Conservation (phyloP, 306 rosid genomes). For the Cotoneaster glaucophyllus region DNA sequence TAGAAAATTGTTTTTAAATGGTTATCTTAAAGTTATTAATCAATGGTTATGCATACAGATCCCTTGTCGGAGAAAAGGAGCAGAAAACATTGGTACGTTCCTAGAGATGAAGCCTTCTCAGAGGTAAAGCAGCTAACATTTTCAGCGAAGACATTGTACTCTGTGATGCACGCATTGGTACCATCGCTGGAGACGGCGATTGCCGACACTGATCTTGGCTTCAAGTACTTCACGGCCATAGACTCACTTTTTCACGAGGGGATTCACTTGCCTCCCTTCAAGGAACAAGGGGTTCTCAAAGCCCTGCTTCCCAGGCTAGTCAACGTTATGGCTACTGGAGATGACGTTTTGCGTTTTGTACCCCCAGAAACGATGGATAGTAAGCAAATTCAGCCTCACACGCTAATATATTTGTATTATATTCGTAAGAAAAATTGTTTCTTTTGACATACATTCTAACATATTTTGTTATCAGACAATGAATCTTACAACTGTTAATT, state of each 20-base stretch:
- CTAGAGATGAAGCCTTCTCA: conserved; percentile 64
- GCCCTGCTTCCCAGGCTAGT: conserved; percentile 38
- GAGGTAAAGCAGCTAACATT: conserved; percentile 42
- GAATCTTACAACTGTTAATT: neutral
- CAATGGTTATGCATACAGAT: conserved; percentile 17
- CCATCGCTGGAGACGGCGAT: conserved; percentile 28
- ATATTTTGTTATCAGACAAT: neutral
- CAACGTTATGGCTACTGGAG: conserved; percentile 16
- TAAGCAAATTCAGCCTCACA: neutral
- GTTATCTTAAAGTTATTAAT: neutral
- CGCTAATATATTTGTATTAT: neutral
- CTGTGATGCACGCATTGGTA: conserved; percentile 38
- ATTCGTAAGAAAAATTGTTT: neutral
- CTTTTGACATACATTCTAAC: neutral
- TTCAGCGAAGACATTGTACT: conserved; percentile 22
- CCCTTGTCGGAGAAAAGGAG: conserved; percentile 41
- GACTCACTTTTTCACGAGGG: conserved; percentile 55
- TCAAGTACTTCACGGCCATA: conserved; percentile 46
- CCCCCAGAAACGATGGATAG: conserved; percentile 51
- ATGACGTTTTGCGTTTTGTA: conserved; percentile 43
- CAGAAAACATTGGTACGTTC: conserved; percentile 37
- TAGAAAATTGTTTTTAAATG: too few species aligned
- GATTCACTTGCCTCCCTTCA: conserved; percentile 30
- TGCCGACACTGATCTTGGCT: conserved; percentile 24
- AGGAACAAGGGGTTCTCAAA: conserved; percentile 8